Base-by-base conservation (phyloP, 257 asterid genomes). In the Ilex asprella region DNA sequence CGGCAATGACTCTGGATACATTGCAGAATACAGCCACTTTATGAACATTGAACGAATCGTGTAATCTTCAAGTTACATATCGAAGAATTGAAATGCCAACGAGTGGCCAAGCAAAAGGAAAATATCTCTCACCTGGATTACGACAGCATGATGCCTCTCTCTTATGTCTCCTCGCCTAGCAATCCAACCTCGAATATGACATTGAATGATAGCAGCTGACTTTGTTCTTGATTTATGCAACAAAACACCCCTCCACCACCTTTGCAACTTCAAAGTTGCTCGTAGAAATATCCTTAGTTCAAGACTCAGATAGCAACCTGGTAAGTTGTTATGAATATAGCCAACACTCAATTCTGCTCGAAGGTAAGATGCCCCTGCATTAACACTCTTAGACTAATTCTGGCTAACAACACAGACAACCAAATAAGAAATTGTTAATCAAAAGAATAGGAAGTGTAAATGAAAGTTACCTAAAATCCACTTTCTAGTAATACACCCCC, bases 231-330 rank as follows among this genome's bases (percentile, higher is more conserved):
- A 61, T 62, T 74, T 76, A 39, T 52, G 59, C 39, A 62, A 77
- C 13, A 81, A 70, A 66, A 76, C 76, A 30, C 59, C 59, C 74
- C 91, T 85, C 97, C 98, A 86, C 92, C 88, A 83, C 75, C 86
- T 84, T 74, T 88, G 98, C 82, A 92, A 73, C 81, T 83, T 88
- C 69, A 81, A 46, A 46, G 81, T 81, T 61, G 87, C 80, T 67
- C 68, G 78, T 55, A 76, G 47, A 62, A 76, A 47, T 65, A 81
- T 72, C 60, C 71, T 71, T 73, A 83, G 47, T 80, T 82, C 86
- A 77, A 51, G 78, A 64, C 78, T 73, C 8, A 66, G 67, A 66
- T 58, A 43, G 31, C 59, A 39, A 56, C 73, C 14, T 65, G 44
- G 65, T 49, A 70, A 69, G 69, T 67, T 43, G 55, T 63, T 72